These are phyloP conservation scores for Pholiota conissans DNA, from an alignment of 768 basidiomycete species.

Conservation along the genomic window DNA sequence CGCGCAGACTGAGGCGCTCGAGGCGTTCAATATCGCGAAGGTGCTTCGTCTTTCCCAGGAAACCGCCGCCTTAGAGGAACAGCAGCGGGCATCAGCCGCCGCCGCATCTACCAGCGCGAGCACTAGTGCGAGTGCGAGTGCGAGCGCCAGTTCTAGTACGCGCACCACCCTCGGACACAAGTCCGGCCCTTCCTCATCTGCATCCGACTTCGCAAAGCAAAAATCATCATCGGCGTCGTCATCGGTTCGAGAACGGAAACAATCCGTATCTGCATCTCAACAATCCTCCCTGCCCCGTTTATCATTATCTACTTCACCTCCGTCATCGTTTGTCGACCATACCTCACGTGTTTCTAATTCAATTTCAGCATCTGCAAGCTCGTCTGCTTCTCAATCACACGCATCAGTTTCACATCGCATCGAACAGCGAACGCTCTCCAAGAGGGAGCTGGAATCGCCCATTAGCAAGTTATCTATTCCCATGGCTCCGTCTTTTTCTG, in stretches of 20 bases:
- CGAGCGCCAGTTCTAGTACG: background rate
- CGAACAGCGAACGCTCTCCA: conserved; percentile 19
- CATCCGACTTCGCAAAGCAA: conserved; percentile 4
- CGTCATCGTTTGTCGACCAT: conserved; percentile 4
- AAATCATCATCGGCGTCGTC: conserved; percentile 8
- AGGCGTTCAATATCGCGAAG: conserved; percentile 28
- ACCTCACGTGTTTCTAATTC: conserved; percentile 4
- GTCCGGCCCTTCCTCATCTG: conserved; percentile 9
- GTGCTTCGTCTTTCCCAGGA: conserved; percentile 27
- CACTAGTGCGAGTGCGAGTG: background rate
- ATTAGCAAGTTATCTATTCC: conserved; percentile 6
- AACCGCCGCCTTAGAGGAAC: conserved; percentile 23
- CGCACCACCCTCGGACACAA: conserved; percentile 12
- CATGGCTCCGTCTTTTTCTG: conserved; percentile 5
- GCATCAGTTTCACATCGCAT: conserved; percentile 7
- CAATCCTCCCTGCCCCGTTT: conserved; percentile 13
- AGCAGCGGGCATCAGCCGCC: conserved; percentile 10
- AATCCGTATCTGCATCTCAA: conserved; percentile 13
- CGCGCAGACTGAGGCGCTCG: conserved; percentile 29
- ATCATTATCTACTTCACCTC: conserved; percentile 21
- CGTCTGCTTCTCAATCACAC: conserved; percentile 8
- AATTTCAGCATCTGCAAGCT: conserved; percentile 6
- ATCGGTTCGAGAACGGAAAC: conserved; percentile 10
- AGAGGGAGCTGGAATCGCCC: conserved; percentile 15
- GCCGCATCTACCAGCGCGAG: conserved; percentile 4